Evolutionary conservation across 441 rosid genomes (phyloP), one percentile per base, ranked within the genome.

Genomic region (Melastoma candidum): DNA sequence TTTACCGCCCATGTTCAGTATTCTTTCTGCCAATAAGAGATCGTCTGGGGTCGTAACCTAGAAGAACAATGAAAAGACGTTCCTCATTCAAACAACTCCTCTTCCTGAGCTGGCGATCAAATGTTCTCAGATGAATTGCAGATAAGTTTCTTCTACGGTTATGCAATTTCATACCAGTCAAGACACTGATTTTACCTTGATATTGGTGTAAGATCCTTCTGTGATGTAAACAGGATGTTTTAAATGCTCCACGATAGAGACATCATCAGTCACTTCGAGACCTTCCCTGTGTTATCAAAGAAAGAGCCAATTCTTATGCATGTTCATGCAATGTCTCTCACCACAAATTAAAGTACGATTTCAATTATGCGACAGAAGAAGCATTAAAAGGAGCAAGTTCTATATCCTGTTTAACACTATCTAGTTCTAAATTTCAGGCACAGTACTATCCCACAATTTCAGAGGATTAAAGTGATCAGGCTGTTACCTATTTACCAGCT

Each of bases 41-140:
- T 87, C 95, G 71, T 87, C 95, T 0, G 98, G 95, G 39, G 96
- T 92, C 26, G 95, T 87, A 59, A 92, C 93, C 96, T 87, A 77
- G 67, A 56, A 51, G 52, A 36, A 36, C 41, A 36, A 9, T 36
- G 41, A 36, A 36, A 36, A 36, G 41, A 36, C 41, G 8, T 36
- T 9, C 41, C 41, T 36, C 7, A 1, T 36, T 36, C 41, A 36
- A 36, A 36, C 8, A 36, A 36, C 41, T 36, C 41, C 6, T 36
- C 41, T 36, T 36, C 39, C 29, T 26, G 1, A 46, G 6, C 52
- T 26, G 49, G 55, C 44, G 25, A 53, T 14, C 29, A 25, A 11
- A 22, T 29, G 39, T 27, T 9, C 12, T 22, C 26, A 41, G 26
- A 24, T 26, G 14, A 10, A 26, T 2, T 0, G n/a, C 25, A 5